Base-by-base conservation (phyloP, 495 filamentous ascomycete genomes). In the Hypoxylon perforatum region DNA sequence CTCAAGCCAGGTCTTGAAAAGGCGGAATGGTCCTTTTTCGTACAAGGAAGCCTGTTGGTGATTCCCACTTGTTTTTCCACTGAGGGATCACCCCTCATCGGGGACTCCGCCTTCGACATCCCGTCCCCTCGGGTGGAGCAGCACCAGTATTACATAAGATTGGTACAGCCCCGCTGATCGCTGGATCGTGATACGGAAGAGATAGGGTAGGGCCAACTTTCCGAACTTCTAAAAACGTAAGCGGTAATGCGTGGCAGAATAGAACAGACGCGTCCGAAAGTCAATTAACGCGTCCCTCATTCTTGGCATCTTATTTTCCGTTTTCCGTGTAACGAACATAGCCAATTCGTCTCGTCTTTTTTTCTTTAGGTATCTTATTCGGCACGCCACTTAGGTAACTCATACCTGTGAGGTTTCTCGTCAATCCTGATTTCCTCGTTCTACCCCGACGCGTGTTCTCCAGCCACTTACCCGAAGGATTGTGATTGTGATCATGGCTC, bases 401-500 rank as follows among this genome's bases (percentile, higher is more conserved):
- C 35, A 50, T 51, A 67, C 63, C 33, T 53, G 53, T 45, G 38
- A 19, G 25, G 3, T 28, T 44, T 47, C n/a, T 50, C 17, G 18
- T 61, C 45, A n/a, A 36, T 0, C 10, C 17, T 35, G 35, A 41
- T 17, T 9, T 15, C 15, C 1, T 44, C 28, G 22, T 21, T 22
- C 15, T 17, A 52, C 22, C 1, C 45, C 6, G 35, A 59, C 14
- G 19, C 15, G 15, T 6, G 45, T 4, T 57, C 38, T 14, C 30
- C 23, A 44, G 19, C 42, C 14, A n/a, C 19, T 12, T 33, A 46
- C 0, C 18, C 10, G 3, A 57, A 3, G n/a, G n/a, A n/a, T n/a
- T n/a, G n/a, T n/a, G 57, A 49, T 45, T 9, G 45, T 21, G 6
- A 75, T 41, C 12, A 86, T 86, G 84, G 83, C 84, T 56, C 87